Evolutionary conservation across 495 filamentous ascomycete species (phyloP).

Genomic region (Apiosordaria backusii): DNA sequence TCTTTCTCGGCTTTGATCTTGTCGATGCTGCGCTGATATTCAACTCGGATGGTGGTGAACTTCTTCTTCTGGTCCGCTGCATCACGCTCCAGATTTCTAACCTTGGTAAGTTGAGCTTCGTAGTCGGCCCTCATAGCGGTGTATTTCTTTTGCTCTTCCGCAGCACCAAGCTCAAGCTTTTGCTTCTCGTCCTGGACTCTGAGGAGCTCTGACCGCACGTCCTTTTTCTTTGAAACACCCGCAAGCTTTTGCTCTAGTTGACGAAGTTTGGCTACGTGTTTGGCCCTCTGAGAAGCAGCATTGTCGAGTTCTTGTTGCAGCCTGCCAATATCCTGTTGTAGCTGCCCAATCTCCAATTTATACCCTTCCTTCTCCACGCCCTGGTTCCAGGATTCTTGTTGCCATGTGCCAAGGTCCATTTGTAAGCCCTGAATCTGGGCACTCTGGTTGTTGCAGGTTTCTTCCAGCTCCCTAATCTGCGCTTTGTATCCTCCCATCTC

Average conservation of each 20-base stretch:
- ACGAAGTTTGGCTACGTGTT: not conserved
- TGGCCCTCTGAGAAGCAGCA: not conserved
- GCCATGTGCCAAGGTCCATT: not conserved
- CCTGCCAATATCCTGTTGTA: not conserved
- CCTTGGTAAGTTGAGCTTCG: not conserved
- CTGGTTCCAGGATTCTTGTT: not conserved
- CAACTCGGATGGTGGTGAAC: not conserved
- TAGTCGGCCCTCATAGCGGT: not conserved
- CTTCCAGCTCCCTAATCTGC: not conserved
- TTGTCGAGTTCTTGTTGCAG: not conserved
- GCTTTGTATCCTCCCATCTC: not conserved
- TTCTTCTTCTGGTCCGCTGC: not conserved
- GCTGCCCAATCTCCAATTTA: not conserved
- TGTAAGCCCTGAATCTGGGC: not conserved
- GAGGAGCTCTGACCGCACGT: not conserved
- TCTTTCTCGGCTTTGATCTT: not conserved
- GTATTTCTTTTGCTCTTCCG: too few species aligned
- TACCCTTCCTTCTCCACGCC: not conserved
- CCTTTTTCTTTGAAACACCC: not conserved
- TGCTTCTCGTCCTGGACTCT: not conserved
- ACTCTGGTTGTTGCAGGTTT: not conserved
- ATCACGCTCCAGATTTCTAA: not conserved
- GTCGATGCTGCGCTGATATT: not conserved
- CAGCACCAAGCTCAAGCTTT: not conserved
- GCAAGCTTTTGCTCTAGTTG: not conserved